phyloP scores from a whole-genome alignment of 2,329 filamentous ascomycete genomes.

The Pyricularia grisea region DNA sequence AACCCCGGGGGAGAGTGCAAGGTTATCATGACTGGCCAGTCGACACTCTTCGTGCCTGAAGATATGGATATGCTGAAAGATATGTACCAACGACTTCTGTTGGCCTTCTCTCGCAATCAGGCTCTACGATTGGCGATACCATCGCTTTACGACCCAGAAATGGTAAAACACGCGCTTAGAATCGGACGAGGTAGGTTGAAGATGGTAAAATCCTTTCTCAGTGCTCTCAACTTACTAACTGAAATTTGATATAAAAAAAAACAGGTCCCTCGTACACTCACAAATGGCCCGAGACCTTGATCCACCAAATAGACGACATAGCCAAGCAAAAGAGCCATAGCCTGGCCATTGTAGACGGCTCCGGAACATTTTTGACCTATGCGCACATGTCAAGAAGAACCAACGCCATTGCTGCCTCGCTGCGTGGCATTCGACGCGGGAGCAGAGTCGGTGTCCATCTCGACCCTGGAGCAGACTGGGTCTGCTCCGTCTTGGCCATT shows the following conservation, averaged over 20 bases:
- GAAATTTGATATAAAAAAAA: too few relatives aligned
- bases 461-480: conserved; percentile 22
- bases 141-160: conserved; percentile 3
- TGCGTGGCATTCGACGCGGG: neutral
- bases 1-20: conserved; percentile 11
- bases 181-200: conserved; percentile 1
- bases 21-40: conserved; percentile 19
- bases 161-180: conserved; percentile 3
- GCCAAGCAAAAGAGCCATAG: conserved; percentile 9
- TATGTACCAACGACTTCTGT: conserved; percentile 10
- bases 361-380: conserved; percentile 23
- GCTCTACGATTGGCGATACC: conserved; percentile 1
- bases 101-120: conserved; percentile 2
- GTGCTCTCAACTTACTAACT: too few relatives aligned
- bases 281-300: conserved; percentile 23
- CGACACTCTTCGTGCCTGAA: conserved; percentile 18
- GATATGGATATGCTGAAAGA: conserved; percentile 15
- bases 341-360: conserved; percentile 12
- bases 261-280: conserved; percentile 10
- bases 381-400: conserved; percentile 13
- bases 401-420: neutral
- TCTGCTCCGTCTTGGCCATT: conserved; percentile 30
- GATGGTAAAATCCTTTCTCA: too few relatives aligned
- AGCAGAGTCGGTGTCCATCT: conserved; percentile 28
- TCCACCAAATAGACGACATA: conserved; percentile 26